A percentile compares a stretch with the other conserved stretches of the same genome.
phyloP scores from a whole-genome alignment of 805 yeast species.

The Starmerella powellii region DNA sequence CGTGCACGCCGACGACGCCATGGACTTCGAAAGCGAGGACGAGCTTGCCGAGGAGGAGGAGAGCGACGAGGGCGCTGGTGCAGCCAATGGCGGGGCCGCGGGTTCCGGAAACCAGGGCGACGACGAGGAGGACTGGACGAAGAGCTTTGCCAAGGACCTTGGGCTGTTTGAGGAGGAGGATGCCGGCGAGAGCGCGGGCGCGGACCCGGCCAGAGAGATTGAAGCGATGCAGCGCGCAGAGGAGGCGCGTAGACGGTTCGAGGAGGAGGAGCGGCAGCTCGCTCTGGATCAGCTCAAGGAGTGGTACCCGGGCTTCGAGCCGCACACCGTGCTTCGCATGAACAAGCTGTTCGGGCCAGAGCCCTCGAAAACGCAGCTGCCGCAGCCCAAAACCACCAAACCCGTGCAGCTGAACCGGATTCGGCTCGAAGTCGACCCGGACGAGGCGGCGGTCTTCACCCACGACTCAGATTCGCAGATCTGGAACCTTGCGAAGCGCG shows the following conservation, averaged over 20 bases:
- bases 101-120: constrained; percentile 13
- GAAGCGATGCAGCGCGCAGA: constrained; percentile 5
- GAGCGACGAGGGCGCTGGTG: constrained; percentile 20
- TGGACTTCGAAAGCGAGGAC: constrained; percentile 89
- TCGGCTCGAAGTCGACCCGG: constrained; percentile 50
- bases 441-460: constrained; percentile 42
- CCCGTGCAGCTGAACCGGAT: constrained; percentile 42
- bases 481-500: neutral
- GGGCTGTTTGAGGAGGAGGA: constrained; percentile 21
- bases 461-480: no score
- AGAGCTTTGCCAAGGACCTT: constrained; percentile 29
- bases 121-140: constrained; percentile 24
- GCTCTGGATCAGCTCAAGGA: constrained; percentile 24
- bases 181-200: constrained; percentile 8
- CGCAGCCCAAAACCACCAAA: constrained; percentile 33
- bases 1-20: constrained; percentile 79
- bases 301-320: constrained; percentile 53
- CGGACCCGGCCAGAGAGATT: neutral
- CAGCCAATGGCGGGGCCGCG: constrained; percentile 25
- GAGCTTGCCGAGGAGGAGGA: constrained; percentile 85
- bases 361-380: constrained; percentile 43
- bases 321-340: constrained; percentile 46
- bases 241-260: constrained; percentile 13
- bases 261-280: constrained; percentile 16
- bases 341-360: constrained; percentile 54